These are phyloP conservation scores for Boletus semigastroideus DNA, from an alignment of 1,284 basidiomycete species.

Conservation along the genomic window DNA sequence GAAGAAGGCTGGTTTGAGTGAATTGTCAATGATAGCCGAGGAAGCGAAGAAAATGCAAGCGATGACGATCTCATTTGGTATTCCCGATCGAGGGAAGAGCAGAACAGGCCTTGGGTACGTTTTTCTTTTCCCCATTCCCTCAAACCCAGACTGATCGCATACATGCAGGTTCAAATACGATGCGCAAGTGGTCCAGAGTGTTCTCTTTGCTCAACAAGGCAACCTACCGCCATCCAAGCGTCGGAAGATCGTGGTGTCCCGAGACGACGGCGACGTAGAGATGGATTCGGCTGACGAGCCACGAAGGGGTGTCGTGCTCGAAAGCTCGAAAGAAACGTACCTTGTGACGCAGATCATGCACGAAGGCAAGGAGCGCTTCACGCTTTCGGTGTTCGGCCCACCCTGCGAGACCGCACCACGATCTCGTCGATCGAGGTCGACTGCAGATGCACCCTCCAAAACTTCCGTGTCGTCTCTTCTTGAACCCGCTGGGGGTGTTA, in stretches of 20 bases:
- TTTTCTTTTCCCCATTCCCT: conserved; percentile 1
- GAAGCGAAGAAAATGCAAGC: conserved; percentile 40
- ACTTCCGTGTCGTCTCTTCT: neutral
- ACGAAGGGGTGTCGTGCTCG: conserved; percentile 23
- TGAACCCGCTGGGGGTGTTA: neutral
- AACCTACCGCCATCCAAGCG: conserved; percentile 24
- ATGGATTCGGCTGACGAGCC: conserved; percentile 15
- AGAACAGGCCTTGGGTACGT: conserved; percentile 47
- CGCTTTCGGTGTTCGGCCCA: conserved; percentile 19
- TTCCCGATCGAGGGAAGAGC: conserved; percentile 39
- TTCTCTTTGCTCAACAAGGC: conserved; percentile 42
- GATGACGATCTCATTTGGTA: conserved; percentile 46
- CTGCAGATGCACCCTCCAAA: conserved; percentile 3
- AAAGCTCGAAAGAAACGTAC: conserved; percentile 22
- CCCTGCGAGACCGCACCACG: neutral
- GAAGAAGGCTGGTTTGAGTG: conserved; percentile 22
- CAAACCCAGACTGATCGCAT: conserved; percentile 1
- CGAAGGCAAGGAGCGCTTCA: conserved; percentile 14
- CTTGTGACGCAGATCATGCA: conserved; percentile 16
- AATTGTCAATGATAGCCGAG: conserved; percentile 27
- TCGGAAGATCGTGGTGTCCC: conserved; percentile 16
- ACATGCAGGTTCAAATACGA: conserved; percentile 57
- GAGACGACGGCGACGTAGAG: conserved; percentile 11
- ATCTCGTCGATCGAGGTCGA: neutral
- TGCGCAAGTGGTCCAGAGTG: conserved; percentile 43